These are phyloP conservation scores for Talaromyces borbonicus DNA, from an alignment of 495 filamentous ascomycete species.

Conservation along the genomic window DNA sequence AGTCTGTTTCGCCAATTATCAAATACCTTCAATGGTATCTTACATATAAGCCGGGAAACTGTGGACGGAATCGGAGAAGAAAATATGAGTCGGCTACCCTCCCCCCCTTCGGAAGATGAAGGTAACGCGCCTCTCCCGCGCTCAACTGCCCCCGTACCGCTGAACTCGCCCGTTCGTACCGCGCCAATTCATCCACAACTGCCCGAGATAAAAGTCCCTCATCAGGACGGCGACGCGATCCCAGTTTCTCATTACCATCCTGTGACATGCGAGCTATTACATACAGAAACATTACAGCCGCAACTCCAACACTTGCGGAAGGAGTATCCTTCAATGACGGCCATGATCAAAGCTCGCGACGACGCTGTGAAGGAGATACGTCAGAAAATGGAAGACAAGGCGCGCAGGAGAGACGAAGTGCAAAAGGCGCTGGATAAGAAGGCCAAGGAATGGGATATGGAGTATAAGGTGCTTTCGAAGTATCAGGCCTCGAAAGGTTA, in stretches of 20 bases:
- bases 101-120: slow-evolving; percentile 24
- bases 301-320: slow-evolving; percentile 30
- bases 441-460: slow-evolving; percentile 33
- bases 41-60: too few species aligned
- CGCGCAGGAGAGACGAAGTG: slow-evolving; percentile 31
- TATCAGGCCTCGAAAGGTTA: slow-evolving; percentile 18
- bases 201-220: slow-evolving; percentile 30
- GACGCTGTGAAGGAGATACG: slow-evolving; percentile 29
- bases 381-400: slow-evolving; percentile 27
- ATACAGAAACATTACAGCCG: slow-evolving; percentile 15
- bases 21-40: too few species aligned
- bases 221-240: slow-evolving; percentile 16
- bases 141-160: slow-evolving; percentile 15
- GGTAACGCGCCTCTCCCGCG: slow-evolving; percentile 2
- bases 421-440: slow-evolving; percentile 38
- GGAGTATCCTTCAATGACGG: slow-evolving; percentile 27
- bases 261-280: slow-evolving; percentile 29
- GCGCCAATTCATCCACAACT: slow-evolving; percentile 33
- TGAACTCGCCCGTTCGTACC: slow-evolving; percentile 28
- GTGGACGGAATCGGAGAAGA: neutral
- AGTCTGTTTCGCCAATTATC: too few species aligned
- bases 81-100: slow-evolving; percentile 19
- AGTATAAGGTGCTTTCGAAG: slow-evolving; percentile 37
- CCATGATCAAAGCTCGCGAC: slow-evolving; percentile 31
- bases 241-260: slow-evolving; percentile 29